phyloP scores from a whole-genome alignment of 441 rosid species.

The Metrosideros polymorpha region DNA sequence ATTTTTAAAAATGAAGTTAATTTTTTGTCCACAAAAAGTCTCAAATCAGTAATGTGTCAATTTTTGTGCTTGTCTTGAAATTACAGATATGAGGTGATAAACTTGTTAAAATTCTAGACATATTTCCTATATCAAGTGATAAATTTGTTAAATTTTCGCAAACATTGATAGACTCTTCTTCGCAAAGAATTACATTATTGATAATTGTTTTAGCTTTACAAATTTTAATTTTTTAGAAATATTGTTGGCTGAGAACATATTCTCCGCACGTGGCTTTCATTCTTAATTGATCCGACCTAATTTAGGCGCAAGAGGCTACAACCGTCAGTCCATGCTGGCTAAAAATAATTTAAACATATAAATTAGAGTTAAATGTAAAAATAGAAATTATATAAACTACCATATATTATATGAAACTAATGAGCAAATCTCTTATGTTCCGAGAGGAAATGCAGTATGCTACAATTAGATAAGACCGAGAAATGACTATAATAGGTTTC shows the following conservation, averaged over 20 bases:
- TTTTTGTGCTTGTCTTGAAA: neutral
- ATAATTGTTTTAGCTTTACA: fast-evolving
- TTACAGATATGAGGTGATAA: neutral
- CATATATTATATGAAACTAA: neutral
- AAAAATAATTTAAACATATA: neutral
- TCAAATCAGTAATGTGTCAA: neutral
- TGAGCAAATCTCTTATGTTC: neutral
- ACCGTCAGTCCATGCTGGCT: neutral
- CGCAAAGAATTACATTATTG: neutral
- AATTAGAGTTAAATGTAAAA: neutral
- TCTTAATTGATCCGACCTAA: neutral
- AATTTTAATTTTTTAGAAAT: neutral
- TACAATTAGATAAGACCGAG: neutral
- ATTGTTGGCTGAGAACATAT: neutral
- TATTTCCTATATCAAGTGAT: neutral
- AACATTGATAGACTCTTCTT: too few relatives aligned
- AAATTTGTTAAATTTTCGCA: neutral
- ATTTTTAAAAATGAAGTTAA: too few relatives aligned
- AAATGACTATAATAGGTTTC: neutral
- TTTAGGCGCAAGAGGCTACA: neutral
- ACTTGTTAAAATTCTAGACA: neutral
- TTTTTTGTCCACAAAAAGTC: neutral
- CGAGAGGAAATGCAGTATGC: neutral
- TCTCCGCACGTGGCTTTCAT: neutral
- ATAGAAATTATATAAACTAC: neutral